These are phyloP conservation scores for Thielaviopsis euricoi DNA, from an alignment of 2,329 filamentous ascomycete genomes.

Conservation along the genomic window DNA sequence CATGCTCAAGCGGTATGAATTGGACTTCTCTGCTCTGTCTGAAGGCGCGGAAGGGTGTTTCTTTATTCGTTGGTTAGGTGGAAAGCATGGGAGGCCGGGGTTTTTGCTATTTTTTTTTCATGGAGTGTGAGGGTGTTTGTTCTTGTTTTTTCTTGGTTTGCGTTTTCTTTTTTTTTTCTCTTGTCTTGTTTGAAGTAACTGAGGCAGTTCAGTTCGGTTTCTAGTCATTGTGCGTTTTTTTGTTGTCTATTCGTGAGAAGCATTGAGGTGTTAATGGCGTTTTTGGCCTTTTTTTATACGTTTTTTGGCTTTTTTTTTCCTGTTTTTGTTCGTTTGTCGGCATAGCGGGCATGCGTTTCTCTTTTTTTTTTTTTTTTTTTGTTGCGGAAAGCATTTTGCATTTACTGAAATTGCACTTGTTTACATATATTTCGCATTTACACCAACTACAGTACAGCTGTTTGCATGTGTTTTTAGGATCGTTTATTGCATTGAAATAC, in stretches of 20 bases:
- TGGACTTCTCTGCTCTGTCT: too few relatives aligned
- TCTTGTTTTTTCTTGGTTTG: background rate
- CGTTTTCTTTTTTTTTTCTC: background rate
- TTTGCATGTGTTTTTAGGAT: background rate
- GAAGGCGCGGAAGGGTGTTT: too few relatives aligned
- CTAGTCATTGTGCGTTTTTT: background rate
- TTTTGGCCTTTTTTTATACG: background rate
- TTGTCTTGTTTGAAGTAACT: background rate
- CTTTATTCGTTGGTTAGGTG: background rate
- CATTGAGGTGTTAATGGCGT: background rate
- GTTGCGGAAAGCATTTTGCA: background rate
- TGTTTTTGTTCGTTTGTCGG: background rate
- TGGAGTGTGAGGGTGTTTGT: background rate
- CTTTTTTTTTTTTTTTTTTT: background rate
- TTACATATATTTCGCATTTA: too few relatives aligned
- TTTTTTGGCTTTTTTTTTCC: background rate
- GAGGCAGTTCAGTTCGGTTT: background rate
- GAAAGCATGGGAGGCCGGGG: background rate
- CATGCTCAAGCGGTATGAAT: constrained; percentile 7
- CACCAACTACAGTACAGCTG: too few relatives aligned
- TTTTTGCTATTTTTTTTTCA: background rate
- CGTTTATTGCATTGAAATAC: background rate
- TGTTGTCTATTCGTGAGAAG: background rate
- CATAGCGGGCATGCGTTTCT: background rate
- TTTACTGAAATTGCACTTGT: background rate